Evolutionary conservation across 2,329 filamentous ascomycete genomes (phyloP), one percentile per base, ranked within the genome.

Genomic region (Ascochyta fabae): DNA sequence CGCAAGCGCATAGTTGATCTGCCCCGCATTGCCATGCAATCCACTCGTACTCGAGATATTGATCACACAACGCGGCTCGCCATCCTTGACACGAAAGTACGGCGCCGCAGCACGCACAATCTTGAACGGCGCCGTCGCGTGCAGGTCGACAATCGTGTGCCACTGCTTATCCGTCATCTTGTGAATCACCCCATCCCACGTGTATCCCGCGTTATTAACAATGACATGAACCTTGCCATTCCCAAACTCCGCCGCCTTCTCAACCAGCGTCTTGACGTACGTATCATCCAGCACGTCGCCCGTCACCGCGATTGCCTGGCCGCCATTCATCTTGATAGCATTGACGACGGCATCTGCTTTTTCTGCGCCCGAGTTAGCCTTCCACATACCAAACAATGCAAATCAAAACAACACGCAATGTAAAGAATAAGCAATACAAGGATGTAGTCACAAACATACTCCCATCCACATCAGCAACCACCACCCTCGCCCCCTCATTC

Each of bases 151-250:
- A 74, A 96, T 96, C 46, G 89, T 92, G 60, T 95, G 89, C 91
- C 91, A 96, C 82, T 96, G 91, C 79, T 91, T 91, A 80, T 96
- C 91, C 15, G 88, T 90, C 82, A 92, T 94, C 83, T 95, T 96
- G 82, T 96, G 91, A 64, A 96, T 92, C 35, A 96, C 91, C 6
- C 89, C 92, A 75, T 96, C 92, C 91, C 92, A 96, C 0, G 92
- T 96, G 78, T 91, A 96, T 38, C 91, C 92, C 0, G 92, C 92
- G 74, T 96, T 96, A 78, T 96, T 96, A 56, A 96, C 90, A 53
- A 96, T 88, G 72, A 95, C 89, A 75, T 96, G 89, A 60, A 96
- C 92, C 81, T 96, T 96, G 69, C 91, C 92, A 61, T 84, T 80
- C 55, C 92, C 92, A 71, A 96, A 96, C 43, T 88, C 88, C 1